Evolutionary conservation across 2,329 filamentous ascomycete genomes (phyloP), one percentile per base, ranked within the genome.

Genomic region (Rutstroemia sp.): DNA sequence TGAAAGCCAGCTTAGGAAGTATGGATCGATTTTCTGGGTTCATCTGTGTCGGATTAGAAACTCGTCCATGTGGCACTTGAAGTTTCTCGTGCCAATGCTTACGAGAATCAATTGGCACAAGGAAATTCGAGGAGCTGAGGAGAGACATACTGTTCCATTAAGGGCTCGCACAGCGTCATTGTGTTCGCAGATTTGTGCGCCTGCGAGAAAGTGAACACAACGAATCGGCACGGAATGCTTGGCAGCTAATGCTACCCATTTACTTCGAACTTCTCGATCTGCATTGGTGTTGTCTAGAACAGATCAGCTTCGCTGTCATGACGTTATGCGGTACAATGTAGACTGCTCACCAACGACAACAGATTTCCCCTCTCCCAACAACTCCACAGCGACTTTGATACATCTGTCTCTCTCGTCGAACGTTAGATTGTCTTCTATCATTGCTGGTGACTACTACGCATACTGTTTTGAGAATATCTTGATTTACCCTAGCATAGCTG

Each of bases 241-340:
- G 61, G 78, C 79, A 17, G 91, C 91, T 30, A 97, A 73, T 25
- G 81, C 75, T 34, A 89, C 73, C 92, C 92, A 97, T 58, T 88
- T 74, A n/a, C 80, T 78, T 61, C 94, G 81, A 23, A 86, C 89
- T 52, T 89, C 86, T 10, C 77, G 70, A 72, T 95, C 88, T 30
- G 92, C 83, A 69, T 99, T 99, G n/a, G 94, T 97, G 70, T 96
- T 97, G 72, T 99, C 94, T 94, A 48, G 23, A 39, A 27, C 49
- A 56, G 34, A 46, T 62, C 38, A 50, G 56, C 45, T 51, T 50
- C 46, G 38, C 19, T 25, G n/a, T 49, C 21, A 50, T 45, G 16
- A 44, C 23, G 37, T 7, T 34, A 60, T 56, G 58, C 50, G 25
- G 48, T 58, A 48, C 48, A 49, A 55, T 23, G 27, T 45, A 25